phyloP scores from a whole-genome alignment of 225 moss, liverwort and hornwort genomes.

The Pleurozium schreberi region DNA sequence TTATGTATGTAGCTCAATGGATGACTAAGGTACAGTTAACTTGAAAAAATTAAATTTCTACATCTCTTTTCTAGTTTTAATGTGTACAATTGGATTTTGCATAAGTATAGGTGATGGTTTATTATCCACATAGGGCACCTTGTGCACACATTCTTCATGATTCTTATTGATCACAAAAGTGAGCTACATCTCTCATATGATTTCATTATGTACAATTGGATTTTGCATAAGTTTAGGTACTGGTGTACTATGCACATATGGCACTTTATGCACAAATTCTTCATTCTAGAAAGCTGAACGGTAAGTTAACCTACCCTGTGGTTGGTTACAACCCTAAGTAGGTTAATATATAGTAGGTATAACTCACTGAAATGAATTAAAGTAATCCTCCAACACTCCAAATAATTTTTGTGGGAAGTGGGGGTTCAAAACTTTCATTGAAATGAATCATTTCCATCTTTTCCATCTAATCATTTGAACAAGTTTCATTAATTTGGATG shows the following conservation, averaged over 20 bases:
- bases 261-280: too few relatives aligned
- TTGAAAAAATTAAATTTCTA: neutral
- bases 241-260: fast-evolving
- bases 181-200: fast-evolving
- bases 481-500: too few relatives aligned
- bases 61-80: neutral
- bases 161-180: too few relatives aligned
- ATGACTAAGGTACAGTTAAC: neutral
- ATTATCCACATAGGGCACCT: fast-evolving
- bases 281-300: neutral
- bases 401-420: neutral
- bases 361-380: too few relatives aligned
- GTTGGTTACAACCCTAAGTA: neutral
- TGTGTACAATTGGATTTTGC: neutral
- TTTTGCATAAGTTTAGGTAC: neutral
- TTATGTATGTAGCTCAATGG: neutral
- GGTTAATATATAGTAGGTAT: neutral
- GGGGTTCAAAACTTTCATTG: neutral
- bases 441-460: neutral
- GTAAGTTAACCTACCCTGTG: fast-evolving
- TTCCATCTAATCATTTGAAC: too few relatives aligned
- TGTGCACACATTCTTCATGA: neutral
- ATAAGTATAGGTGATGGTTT: neutral
- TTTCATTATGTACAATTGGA: neutral
- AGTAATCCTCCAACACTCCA: neutral